Conservation (phyloP, 192 early-diverging fungal species). For the Lobosporangium transversale region DNA sequence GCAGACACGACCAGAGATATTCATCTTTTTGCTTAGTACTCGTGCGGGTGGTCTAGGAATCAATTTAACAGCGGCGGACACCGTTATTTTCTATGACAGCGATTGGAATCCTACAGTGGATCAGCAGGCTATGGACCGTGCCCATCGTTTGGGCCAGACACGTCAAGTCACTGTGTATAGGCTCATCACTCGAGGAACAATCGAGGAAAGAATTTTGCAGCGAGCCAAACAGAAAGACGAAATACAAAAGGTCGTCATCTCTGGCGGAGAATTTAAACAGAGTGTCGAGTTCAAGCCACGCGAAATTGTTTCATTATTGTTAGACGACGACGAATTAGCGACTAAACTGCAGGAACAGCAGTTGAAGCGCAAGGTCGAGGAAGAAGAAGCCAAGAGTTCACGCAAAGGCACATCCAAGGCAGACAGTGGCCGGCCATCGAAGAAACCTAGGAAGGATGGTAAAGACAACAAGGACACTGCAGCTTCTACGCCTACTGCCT, state of each 20-base stretch:
- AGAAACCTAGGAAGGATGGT: slow-evolving; percentile 27
- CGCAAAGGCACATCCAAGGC: slow-evolving; percentile 11
- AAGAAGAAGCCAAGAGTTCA: slow-evolving; percentile 54
- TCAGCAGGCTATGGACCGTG: slow-evolving; percentile 93
- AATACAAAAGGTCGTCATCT: slow-evolving; percentile 93
- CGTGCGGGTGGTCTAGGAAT: slow-evolving; percentile 90
- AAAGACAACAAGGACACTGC: slow-evolving; percentile 8
- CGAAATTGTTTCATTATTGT: slow-evolving; percentile 85
- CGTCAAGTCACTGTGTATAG: slow-evolving; percentile 88
- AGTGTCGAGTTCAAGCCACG: slow-evolving; percentile 86
- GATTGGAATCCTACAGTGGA: slow-evolving; percentile 94
- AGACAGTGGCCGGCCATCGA: slow-evolving; percentile 17
- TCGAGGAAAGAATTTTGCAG: slow-evolving; percentile 84
- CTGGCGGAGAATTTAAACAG: slow-evolving; percentile 86
- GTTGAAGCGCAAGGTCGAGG: slow-evolving; percentile 64
- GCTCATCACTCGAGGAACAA: slow-evolving; percentile 81
- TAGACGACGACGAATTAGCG: slow-evolving; percentile 79
- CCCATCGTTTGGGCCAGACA: slow-evolving; percentile 86
- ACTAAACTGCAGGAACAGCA: slow-evolving; percentile 64
- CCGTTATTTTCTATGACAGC: slow-evolving; percentile 88
- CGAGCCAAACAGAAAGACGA: slow-evolving; percentile 91
- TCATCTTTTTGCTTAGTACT: slow-evolving; percentile 86
- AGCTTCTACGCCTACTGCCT: slow-evolving; percentile 21
- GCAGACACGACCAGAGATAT: slow-evolving; percentile 88
- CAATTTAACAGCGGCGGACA: slow-evolving; percentile 91